Evolutionary conservation across 305 asterid species (phyloP), one percentile per base, ranked within the genome.

Genomic region (Fraxinus sp.): DNA sequence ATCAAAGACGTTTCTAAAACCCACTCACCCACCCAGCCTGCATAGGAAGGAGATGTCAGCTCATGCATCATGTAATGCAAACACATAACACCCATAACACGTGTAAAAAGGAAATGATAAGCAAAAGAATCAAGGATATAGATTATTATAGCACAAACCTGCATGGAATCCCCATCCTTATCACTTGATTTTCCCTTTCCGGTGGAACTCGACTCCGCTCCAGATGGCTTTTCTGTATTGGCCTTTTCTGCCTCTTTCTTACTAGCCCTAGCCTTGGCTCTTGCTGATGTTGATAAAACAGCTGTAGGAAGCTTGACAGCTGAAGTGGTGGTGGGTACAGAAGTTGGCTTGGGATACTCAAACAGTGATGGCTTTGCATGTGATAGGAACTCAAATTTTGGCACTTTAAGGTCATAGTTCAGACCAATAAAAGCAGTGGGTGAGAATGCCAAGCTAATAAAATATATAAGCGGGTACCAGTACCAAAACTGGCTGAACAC

Each of bases 401-500:
- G 99, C 59, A 91, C 98, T 90, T 96, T 96, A 52, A 96, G 90
- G 90, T 93, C 97, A 79, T 89, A 86, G 89, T 96, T 96, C 82
- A 96, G 86, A 30, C 99, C 99, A 81, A 96, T 92, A 39, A 96
- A 90, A 20, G 99, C 99, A 64, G 98, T 95, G 13, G 99, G 98
- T 4, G 99, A 96, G 91, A 96, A 96, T 5, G 99, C 87, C 87
- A 96, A 86, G 85, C 99, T 96, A 70, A 91, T 84, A 85, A 96
- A 95, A 82, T 96, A 96, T 85, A 92, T 96, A 77, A 96, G 99
- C 1, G 99, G 99, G 85, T 96, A 96, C 99, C 99, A 96, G 83
- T 97, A 95, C 99, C 99, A 97, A 91, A 97, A 97, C 85, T 97
- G 98, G 82, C 95, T 97, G 90, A 97, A 97, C 81, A 97, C 98